Evolutionary conservation across 179 eudicot species (phyloP), one percentile per base, ranked within the genome.

Genomic region (Corrigiola litoralis): DNA sequence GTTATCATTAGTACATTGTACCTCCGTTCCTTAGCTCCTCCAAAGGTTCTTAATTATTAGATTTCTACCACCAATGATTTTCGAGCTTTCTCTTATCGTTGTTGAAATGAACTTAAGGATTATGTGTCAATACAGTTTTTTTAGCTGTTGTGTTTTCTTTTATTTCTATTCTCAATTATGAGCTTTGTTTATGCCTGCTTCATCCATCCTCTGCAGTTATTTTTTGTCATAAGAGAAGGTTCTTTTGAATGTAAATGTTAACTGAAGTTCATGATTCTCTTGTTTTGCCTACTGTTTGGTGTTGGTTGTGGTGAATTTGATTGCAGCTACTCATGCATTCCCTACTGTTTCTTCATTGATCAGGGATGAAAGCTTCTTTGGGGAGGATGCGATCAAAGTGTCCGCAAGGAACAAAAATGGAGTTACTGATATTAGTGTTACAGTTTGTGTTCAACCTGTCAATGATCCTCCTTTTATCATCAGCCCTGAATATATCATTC

Each of bases 291-390:
- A 13, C 13, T 18, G n/a, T 56, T 14, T 58, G 6, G 5, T 5
- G 33, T 23, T 20, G 18, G 17, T 17, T 36, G 21, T 58, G 31
- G 9, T 37, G 4, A n/a, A n/a, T n/a, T n/a, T n/a, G 10, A 48
- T 5, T 21, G 10, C 27, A 6, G 21, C 16, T 32, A 8, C 46
- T 48, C 13, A 29, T 46, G 29, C 2, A 23, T 38, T 25, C 23
- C 46, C 46, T 25, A 38, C 13, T 41, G 46, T 69, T 63, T 32
- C 24, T 68, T 41, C 34, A 4, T 61, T 66, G 40, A 51, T 32
- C 81, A 92, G 99, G 80, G 85, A 87, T 10, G 92, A 80, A 69
- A 80, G 87, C 67, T 94, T 90, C 69, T 82, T 74, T 40, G 99
- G 99, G 5, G 54, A 80, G 7, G 97, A 87, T 64, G 66, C 72